phyloP scores from a whole-genome alignment of 345 rosid genomes.

The Eucalyptus pauciflora region DNA sequence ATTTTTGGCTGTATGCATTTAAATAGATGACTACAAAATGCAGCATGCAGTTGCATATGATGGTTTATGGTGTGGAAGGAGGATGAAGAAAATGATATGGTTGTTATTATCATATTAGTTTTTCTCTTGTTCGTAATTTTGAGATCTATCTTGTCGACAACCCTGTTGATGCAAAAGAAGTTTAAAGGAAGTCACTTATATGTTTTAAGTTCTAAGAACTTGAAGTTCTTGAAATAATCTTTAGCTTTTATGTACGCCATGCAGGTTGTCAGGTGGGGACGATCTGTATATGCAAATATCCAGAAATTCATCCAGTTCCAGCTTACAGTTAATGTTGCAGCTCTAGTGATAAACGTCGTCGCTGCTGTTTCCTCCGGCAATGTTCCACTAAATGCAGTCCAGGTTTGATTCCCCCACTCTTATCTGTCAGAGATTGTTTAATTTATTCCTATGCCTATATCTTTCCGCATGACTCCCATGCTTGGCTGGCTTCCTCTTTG shows the following conservation, averaged over 20 bases:
- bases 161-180: neutral
- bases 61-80: neutral
- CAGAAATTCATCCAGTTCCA: slow-evolving; percentile 98
- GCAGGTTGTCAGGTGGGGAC: slow-evolving; percentile 98
- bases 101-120: neutral
- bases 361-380: slow-evolving; percentile 92
- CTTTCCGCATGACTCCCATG: neutral
- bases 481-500: neutral
- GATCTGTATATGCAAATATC: slow-evolving; percentile 91
- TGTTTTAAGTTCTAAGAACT: neutral
- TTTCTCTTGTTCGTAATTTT: neutral
- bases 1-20: neutral
- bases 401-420: slow-evolving; percentile 22
- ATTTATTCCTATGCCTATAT: neutral
- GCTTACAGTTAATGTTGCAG: slow-evolving; percentile 96
- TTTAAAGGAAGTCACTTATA: neutral
- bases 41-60: neutral
- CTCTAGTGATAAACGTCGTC: slow-evolving; percentile 80
- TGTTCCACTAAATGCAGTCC: slow-evolving; percentile 93
- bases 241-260: neutral
- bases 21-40: neutral
- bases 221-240: neutral
- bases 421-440: neutral
- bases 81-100: neutral
- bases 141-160: neutral